Evolutionary conservation across 257 asterid genomes (phyloP), one percentile per base, ranked within the genome.

Genomic region (Solanum chaucha): DNA sequence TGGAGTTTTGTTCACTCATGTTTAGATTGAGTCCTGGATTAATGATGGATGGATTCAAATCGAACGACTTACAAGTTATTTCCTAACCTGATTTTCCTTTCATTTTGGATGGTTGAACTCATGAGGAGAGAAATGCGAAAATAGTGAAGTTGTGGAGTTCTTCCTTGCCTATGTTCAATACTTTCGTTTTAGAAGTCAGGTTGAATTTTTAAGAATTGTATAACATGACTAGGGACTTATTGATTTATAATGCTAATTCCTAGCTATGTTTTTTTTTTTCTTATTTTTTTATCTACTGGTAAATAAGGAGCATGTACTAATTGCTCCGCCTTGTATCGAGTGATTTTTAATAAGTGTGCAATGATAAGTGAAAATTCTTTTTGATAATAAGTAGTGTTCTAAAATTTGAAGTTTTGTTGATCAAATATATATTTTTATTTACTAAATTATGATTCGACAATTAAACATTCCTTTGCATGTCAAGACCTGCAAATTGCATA

Each of bases 1-100:
- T 86, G 91, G 92, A 90, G 90, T 90, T 90, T 78, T 89, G 90
- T 40, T 77, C 83, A 32, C 90, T 90, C 89, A 90, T 90, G 92
- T 89, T 87, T 72, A 89, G 90, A 70, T 71, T 90, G 38, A 90
- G 92, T 44, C 91, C 91, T 22, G 82, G 83, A 77, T n/a, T 77
- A 77, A 40, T 40, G 55, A 75, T 40, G 83, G 83, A 75, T 6
- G 58, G 14, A 71, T 34, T 11, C 22, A 14, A 68, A 3, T 34
- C 74, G 0, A 6, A 28, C 2, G 11, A 68, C 10, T 68, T 32
- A 70, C 41, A 5, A 71, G 14, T 71, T 38, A 71, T 32, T 7
- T 32, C 44, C 41, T 32, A 32, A 34, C 12, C 24, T 30, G 38
- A 68, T 68, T 28, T 67, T 15, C 20, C 32, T 65, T 67, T 14